Base-by-base conservation (phyloP, 768 basidiomycete species). In the Mycena haematopus region DNA sequence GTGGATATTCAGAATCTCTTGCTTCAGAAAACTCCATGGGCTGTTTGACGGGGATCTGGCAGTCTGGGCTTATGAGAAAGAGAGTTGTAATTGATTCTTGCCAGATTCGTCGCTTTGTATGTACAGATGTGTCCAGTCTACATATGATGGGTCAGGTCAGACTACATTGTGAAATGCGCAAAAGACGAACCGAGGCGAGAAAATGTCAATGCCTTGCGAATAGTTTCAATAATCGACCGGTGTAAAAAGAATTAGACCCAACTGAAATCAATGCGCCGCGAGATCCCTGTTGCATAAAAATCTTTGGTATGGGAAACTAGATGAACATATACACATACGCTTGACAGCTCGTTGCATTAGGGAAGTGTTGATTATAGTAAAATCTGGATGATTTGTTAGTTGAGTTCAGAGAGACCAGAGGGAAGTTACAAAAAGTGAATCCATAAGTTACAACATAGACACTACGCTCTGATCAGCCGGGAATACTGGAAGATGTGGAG, bases 181-280 rank as follows among this genome's bases (percentile, higher is more conserved):
- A 52, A 51, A 27, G 58, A 73, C 67, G 63, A 75, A 86, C 89
- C 84, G 80, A 22, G 92, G 92, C 17, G 90, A 92, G 72, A 93
- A 93, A 52, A 93, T 83, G 71, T 93, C 92, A 64, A 93, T 83
- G 72, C 89, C 89, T 91, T 35, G 19, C 29, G 44, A 52, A 44
- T 27, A 11, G 33, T 54, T 22, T 47, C 47, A 53, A 55, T 11
- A 33, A 53, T 42, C 21, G 50, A 29, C 29, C 6, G 53, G 22
- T 2, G 27, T 11, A n/a, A 13, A 59, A 21, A 49, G 47, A 22
- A 11, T n/a, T 38, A 35, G 36, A 49, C 40, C 56, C 1, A 80
- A 91, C 89, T 91, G 75, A 91, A 92, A 74, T 93, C 91, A 38
- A 93, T 80, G 25, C 92, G 83, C 25, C 82, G 79, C 7, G 84